Evolutionary conservation across 108 stramenopile genomes (phyloP).

Genomic region (Pseudonitzschia pungens): DNA sequence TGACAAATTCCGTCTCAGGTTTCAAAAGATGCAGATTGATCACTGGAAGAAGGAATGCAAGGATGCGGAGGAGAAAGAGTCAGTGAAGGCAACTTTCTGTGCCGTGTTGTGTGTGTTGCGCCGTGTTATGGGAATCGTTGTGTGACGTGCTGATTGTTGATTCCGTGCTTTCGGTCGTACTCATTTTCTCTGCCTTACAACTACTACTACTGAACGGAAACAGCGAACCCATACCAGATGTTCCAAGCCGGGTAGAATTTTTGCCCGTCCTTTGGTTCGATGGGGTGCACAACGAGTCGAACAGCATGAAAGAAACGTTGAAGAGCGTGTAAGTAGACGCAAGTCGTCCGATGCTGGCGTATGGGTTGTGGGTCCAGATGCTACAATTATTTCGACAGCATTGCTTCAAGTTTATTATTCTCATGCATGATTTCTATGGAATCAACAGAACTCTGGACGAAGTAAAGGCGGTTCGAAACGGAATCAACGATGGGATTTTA

Average conservation of each 20-base stretch:
- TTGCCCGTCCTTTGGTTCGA: slow-evolving; percentile 87
- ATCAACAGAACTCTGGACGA: slow-evolving; percentile 72
- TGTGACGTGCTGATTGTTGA: too few relatives aligned
- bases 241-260: slow-evolving; percentile 80
- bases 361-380: too few relatives aligned
- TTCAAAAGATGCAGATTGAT: slow-evolving; percentile 57
- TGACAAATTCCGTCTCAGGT: slow-evolving; percentile 42
- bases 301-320: slow-evolving; percentile 64
- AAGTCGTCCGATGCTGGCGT: too few relatives aligned
- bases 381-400: too few relatives aligned
- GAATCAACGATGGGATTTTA: slow-evolving; percentile 86
- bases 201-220: background rate
- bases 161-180: background rate
- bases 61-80: slow-evolving; percentile 46
- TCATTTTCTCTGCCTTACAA: slow-evolving; percentile 1
- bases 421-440: slow-evolving; percentile 2
- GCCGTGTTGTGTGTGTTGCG: background rate
- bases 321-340: slow-evolving; percentile 20
- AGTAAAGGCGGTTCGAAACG: slow-evolving; percentile 73
- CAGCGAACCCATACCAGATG: slow-evolving; percentile 44
- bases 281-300: slow-evolving; percentile 61
- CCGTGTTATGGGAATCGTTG: too few relatives aligned
- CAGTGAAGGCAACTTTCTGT: slow-evolving; percentile 3
- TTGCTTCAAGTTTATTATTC: background rate
- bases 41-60: slow-evolving; percentile 73